Evolutionary conservation across 768 basidiomycete species (phyloP).

Genomic region (Inosperma sp.): DNA sequence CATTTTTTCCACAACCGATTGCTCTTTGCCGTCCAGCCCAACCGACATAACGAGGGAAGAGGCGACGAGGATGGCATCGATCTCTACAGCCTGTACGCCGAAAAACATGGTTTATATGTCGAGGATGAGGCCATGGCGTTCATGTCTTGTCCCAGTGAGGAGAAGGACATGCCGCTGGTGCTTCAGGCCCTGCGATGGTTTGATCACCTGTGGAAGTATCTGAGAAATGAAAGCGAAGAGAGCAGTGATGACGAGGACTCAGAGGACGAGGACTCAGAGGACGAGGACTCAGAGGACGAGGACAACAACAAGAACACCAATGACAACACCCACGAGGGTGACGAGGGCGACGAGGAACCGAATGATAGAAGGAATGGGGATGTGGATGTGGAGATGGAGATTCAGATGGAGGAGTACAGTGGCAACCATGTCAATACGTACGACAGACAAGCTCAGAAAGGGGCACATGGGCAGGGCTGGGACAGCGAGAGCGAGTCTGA

Average conservation of each 20-base stretch:
- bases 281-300: neutral
- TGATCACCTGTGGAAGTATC: conserved; percentile 1
- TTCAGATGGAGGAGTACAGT: neutral
- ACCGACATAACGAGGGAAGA: neutral
- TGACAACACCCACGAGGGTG: neutral
- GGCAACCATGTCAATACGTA: neutral
- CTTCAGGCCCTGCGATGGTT: neutral
- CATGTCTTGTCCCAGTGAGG: neutral
- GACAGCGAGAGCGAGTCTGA: neutral
- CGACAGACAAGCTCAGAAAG: neutral
- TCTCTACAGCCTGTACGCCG: neutral
- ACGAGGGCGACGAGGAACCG: too few species aligned
- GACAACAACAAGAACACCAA: neutral
- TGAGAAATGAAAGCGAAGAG: neutral
- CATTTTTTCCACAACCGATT: conserved; percentile 1
- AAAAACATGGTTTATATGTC: neutral
- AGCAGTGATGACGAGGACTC: neutral
- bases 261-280: neutral
- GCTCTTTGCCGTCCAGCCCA: neutral
- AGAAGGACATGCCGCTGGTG: conserved; percentile 1
- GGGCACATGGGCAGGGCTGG: neutral
- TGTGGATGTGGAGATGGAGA: neutral
- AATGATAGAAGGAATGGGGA: neutral
- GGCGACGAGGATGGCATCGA: neutral
- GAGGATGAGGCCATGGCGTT: neutral